phyloP scores from a whole-genome alignment of 495 filamentous ascomycete genomes.

The Pseudoneurospora amorphoporcata region DNA sequence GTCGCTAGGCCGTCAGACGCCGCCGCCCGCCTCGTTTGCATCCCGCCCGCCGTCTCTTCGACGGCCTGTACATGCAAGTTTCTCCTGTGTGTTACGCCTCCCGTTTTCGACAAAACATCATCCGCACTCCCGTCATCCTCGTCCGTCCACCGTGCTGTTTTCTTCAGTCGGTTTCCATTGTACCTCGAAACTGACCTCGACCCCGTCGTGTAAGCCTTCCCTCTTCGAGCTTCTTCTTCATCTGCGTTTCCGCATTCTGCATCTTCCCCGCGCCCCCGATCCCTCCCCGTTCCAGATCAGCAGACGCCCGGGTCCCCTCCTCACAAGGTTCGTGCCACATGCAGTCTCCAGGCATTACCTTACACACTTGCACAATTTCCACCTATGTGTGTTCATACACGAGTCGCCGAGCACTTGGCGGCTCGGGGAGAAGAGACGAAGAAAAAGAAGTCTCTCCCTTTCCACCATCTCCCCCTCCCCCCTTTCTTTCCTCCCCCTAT shows the following conservation, averaged over 20 bases:
- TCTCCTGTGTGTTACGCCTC: not conserved
- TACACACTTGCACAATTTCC: not conserved
- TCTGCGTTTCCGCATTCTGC: not conserved
- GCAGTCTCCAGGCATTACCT: not conserved
- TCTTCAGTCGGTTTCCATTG: not conserved
- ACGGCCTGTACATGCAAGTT: not conserved
- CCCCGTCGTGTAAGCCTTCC: not conserved
- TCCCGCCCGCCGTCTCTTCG: not conserved
- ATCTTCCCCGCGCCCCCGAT: not conserved
- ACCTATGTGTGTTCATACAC: not conserved
- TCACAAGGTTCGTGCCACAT: not conserved
- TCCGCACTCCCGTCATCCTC: not conserved
- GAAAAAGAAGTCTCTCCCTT: not conserved
- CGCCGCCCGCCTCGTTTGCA: constrained; percentile 2
- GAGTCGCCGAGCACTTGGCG: not conserved
- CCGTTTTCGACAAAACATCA: not conserved
- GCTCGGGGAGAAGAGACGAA: not conserved
- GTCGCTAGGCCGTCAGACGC: not conserved
- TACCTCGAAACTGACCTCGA: not conserved
- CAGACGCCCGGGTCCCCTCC: not conserved
- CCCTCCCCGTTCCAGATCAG: not conserved
- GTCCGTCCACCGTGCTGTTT: not conserved
- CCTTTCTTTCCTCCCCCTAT: not conserved
- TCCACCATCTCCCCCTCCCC: not conserved
- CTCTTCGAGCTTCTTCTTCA: not conserved